phyloP scores from a whole-genome alignment of 208 protist genomes.

The Leishmania major region DNA sequence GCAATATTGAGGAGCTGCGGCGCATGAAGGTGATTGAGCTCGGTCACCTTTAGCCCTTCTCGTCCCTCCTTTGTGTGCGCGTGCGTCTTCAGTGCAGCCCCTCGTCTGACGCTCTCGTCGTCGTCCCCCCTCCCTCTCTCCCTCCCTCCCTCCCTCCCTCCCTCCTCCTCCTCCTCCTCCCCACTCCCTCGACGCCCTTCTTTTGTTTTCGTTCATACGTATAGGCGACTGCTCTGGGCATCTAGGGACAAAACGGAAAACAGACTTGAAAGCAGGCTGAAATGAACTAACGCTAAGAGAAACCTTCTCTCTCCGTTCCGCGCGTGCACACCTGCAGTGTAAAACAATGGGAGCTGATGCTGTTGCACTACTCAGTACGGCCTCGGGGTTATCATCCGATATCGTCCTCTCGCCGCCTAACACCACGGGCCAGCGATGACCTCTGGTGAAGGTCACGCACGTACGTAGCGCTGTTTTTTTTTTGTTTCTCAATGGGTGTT shows the following conservation, averaged over 20 bases:
- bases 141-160: not conserved
- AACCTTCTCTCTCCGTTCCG: not conserved
- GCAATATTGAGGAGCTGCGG: constrained; percentile 72
- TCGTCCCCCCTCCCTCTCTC: not conserved
- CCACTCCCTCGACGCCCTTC: not conserved
- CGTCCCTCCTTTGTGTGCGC: not conserved
- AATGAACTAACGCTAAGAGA: not conserved
- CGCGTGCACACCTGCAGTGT: not conserved
- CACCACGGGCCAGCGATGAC: not conserved
- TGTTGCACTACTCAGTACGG: not conserved
- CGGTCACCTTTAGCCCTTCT: constrained; percentile 40
- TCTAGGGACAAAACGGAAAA: not conserved
- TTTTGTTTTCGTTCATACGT: not conserved
- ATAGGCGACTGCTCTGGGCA: not conserved
- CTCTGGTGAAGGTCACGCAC: not conserved
- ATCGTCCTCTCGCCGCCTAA: not conserved
- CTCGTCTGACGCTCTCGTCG: not conserved
- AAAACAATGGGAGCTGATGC: not conserved
- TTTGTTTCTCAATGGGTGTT: not conserved
- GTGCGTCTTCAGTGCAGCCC: not conserved
- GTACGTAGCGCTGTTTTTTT: not conserved
- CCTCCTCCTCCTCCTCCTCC: not conserved
- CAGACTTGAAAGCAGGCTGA: not conserved
- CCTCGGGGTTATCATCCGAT: not conserved
- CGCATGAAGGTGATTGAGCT: constrained; percentile 50